phyloP scores from a whole-genome alignment of 768 basidiomycete genomes.

The Paxillus ammoniavirescens region DNA sequence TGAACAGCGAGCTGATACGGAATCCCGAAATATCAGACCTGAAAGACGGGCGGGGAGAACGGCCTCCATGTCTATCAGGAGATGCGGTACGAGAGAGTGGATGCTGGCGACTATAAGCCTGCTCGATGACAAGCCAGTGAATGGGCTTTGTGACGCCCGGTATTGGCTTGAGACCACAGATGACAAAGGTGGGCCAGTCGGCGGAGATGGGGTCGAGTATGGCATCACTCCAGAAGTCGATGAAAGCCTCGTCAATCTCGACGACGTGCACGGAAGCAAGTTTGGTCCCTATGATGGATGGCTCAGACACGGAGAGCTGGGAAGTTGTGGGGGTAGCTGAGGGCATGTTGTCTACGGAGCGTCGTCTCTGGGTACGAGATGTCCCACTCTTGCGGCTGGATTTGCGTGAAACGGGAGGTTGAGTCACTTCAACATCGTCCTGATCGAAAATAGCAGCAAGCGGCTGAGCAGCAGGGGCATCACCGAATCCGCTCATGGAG shows the following conservation, averaged over 20 bases:
- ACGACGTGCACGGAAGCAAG: conserved; percentile 41
- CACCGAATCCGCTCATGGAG: conserved; percentile 61
- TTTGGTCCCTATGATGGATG: conserved; percentile 32
- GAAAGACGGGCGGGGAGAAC: conserved; percentile 45
- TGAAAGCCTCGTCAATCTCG: conserved; percentile 77
- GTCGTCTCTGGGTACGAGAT: conserved; percentile 25
- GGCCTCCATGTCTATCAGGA: conserved; percentile 26
- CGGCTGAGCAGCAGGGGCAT: conserved; percentile 31
- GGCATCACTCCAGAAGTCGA: conserved; percentile 81
- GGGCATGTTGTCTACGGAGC: conserved; percentile 19
- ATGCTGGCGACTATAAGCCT: conserved; percentile 44
- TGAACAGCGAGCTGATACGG: conserved; percentile 40
- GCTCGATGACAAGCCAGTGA: conserved; percentile 71
- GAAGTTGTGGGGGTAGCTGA: conserved; percentile 21
- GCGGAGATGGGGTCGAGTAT: conserved; percentile 64
- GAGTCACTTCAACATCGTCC: conserved; percentile 60
- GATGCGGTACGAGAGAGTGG: conserved; percentile 27
- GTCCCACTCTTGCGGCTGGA: conserved; percentile 33
- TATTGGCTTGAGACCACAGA: conserved; percentile 61
- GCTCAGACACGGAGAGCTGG: conserved; percentile 3
- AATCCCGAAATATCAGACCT: conserved; percentile 42
- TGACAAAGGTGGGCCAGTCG: conserved; percentile 65
- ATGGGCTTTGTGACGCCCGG: conserved; percentile 30
- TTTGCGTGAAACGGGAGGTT: conserved; percentile 35
- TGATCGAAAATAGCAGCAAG: conserved; percentile 60